Evolutionary conservation across 1,284 basidiomycete species (phyloP).

Genomic region (Trametes versicolor): DNA sequence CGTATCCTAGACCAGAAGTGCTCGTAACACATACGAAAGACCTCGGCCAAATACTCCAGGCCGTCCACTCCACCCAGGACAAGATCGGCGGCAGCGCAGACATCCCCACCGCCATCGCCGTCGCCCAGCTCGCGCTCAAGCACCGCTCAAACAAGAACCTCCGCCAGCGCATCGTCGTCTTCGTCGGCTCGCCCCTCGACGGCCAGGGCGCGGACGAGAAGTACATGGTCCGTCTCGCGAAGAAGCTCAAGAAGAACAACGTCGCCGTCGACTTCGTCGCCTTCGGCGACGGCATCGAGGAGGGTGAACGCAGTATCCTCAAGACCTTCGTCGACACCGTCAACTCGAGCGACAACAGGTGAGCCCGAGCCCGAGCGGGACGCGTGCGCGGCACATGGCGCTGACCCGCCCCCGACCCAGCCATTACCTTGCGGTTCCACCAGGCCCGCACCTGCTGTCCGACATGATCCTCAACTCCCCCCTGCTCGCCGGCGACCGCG

Average conservation of each 20-base stretch:
- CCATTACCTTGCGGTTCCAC: constrained; percentile 85
- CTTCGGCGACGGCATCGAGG: constrained; percentile 80
- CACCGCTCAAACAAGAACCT: constrained; percentile 99
- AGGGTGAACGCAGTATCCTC: constrained; percentile 70
- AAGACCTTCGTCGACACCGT: constrained; percentile 83
- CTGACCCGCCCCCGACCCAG: constrained; percentile 49
- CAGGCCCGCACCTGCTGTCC: constrained; percentile 84
- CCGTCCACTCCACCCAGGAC: constrained; percentile 74
- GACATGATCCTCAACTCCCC: constrained; percentile 87
- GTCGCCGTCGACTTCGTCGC: constrained; percentile 93
- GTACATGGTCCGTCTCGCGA: constrained; percentile 87
- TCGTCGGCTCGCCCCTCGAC: constrained; percentile 89
- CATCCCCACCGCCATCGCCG: constrained; percentile 89
- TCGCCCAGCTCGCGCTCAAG: constrained; percentile 96
- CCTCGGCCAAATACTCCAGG: constrained; percentile 90
- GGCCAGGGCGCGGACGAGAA: constrained; percentile 76
- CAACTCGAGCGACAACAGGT: constrained; percentile 87
- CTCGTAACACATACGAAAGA: constrained; percentile 97
- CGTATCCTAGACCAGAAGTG: constrained; percentile 81
- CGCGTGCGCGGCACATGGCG: neutral
- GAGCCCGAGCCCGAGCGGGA: constrained; percentile 47
- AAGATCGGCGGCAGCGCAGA: constrained; percentile 86
- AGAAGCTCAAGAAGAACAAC: constrained; percentile 99
- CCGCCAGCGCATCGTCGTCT: constrained; percentile 93
- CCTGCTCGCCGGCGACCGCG: constrained; percentile 84